Percentiles rank a stretch among this genome's conserved stretches.
Evolutionary conservation across 371 early-diverging fungal species (phyloP).

Genomic region (Rhizoclosmatium hyalinum): DNA sequence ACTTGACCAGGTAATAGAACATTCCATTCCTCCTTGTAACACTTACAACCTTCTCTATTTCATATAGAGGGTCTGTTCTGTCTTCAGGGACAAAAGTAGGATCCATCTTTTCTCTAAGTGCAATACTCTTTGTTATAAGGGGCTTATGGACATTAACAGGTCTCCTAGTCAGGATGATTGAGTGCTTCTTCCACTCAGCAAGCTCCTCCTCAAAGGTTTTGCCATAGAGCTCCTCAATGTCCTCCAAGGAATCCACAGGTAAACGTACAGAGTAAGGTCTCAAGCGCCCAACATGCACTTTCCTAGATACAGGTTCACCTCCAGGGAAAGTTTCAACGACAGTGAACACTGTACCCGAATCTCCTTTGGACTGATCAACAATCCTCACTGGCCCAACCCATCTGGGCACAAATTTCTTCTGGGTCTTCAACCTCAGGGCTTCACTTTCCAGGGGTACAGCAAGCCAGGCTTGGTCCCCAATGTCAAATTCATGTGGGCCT

Average conservation of each 20-base stretch:
- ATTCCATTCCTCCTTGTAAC: too few relatives aligned
- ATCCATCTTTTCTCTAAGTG: too few relatives aligned
- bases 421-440: neutral
- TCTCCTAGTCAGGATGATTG: too few relatives aligned
- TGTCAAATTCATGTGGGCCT: too few relatives aligned
- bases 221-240: neutral
- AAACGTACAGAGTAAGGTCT: neutral
- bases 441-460: neutral
- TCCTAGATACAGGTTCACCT: slow-evolving; percentile 2
- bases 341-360: neutral
- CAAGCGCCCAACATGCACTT: slow-evolving; percentile 10
- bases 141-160: too few relatives aligned
- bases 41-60: too few relatives aligned
- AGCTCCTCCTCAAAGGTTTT: neutral
- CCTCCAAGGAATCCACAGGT: slow-evolving; percentile 1
- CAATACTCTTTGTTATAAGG: too few relatives aligned
- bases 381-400: slow-evolving; percentile 24
- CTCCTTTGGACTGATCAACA: neutral
- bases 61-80: too few relatives aligned
- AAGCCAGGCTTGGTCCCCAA: too few relatives aligned
- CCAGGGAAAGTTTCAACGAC: slow-evolving; percentile 27
- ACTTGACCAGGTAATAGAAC: too few relatives aligned
- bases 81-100: too few relatives aligned
- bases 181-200: neutral
- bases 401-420: neutral